Percentiles rank a stretch among this genome's conserved stretches.
Conservation (phyloP, 179 eudicot genomes). For the Silene coronaria region DNA sequence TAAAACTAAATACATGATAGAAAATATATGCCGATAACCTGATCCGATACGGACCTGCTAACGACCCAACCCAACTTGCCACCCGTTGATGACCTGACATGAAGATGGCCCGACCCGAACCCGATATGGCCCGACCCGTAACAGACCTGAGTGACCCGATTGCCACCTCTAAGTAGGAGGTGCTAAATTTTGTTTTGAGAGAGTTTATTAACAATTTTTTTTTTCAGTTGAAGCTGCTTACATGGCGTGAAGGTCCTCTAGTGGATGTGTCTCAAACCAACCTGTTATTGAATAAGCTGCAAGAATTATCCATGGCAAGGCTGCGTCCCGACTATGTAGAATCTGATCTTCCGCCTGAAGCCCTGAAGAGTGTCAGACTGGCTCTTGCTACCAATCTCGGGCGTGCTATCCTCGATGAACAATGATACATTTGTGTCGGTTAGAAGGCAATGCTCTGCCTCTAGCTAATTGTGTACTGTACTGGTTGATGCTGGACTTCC, state of each 20-base stretch:
- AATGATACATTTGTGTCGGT: constrained; percentile 21
- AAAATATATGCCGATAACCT: too few relatives aligned
- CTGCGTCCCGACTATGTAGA: constrained; percentile 75
- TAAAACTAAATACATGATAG: too few relatives aligned
- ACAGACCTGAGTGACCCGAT: too few relatives aligned
- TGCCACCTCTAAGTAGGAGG: too few relatives aligned
- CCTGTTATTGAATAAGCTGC: constrained; percentile 73
- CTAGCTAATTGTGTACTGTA: not conserved
- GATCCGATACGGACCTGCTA: too few relatives aligned
- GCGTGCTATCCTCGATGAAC: constrained; percentile 83
- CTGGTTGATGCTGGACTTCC: not conserved
- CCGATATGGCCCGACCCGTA: too few relatives aligned
- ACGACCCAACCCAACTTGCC: too few relatives aligned
- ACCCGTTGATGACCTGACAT: too few relatives aligned
- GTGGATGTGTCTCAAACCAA: constrained; percentile 74
- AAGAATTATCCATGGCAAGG: constrained; percentile 79
- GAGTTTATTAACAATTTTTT: not conserved
- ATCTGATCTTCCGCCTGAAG: constrained; percentile 66
- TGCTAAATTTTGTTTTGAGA: not conserved
- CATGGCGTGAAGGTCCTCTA: constrained; percentile 74
- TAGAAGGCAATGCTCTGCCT: not conserved
- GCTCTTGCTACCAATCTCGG: constrained; percentile 96
- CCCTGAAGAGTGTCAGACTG: constrained; percentile 73
- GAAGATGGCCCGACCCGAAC: too few relatives aligned
- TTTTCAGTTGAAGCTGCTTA: constrained; percentile 65